Conservation (phyloP, 2,329 filamentous ascomycete species). For the Tetracladium maxilliforme region DNA sequence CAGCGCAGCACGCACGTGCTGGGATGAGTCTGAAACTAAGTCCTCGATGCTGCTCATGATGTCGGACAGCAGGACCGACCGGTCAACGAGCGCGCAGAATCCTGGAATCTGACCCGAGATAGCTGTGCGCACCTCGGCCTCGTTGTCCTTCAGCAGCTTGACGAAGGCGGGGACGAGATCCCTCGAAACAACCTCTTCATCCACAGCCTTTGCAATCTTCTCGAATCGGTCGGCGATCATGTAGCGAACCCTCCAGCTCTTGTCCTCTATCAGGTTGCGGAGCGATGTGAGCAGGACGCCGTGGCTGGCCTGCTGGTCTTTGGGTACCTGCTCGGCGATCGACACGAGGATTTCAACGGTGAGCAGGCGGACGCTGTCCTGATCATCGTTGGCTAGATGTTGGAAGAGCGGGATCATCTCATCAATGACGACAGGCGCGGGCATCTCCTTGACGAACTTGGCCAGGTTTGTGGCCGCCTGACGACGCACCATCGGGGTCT, state of each 20-base stretch:
- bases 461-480: slow-evolving; percentile 92
- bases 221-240: slow-evolving; percentile 99
- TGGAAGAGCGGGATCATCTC: slow-evolving; percentile 99
- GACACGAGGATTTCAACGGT: slow-evolving; percentile 95
- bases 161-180: slow-evolving; percentile 95
- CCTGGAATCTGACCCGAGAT: slow-evolving; percentile 96
- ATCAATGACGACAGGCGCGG: slow-evolving; percentile 77
- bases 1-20: slow-evolving; percentile 89
- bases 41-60: slow-evolving; percentile 96
- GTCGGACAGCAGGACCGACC: slow-evolving; percentile 77
- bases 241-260: slow-evolving; percentile 97
- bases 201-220: slow-evolving; percentile 98
- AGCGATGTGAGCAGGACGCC: slow-evolving; percentile 83
- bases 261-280: slow-evolving; percentile 91
- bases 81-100: slow-evolving; percentile 83
- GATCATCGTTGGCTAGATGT: slow-evolving; percentile 89
- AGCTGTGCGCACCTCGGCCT: slow-evolving; percentile 92
- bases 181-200: slow-evolving; percentile 87
- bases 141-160: slow-evolving; percentile 93
- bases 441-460: slow-evolving; percentile 97
- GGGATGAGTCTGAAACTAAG: slow-evolving; percentile 86
- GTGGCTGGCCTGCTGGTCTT: slow-evolving; percentile 94
- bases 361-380: slow-evolving; percentile 90
- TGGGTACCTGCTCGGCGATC: slow-evolving; percentile 92
- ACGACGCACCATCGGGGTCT: slow-evolving; percentile 97